Conservation (phyloP, 208 protist species). For the Trichomonas gallinae region DNA sequence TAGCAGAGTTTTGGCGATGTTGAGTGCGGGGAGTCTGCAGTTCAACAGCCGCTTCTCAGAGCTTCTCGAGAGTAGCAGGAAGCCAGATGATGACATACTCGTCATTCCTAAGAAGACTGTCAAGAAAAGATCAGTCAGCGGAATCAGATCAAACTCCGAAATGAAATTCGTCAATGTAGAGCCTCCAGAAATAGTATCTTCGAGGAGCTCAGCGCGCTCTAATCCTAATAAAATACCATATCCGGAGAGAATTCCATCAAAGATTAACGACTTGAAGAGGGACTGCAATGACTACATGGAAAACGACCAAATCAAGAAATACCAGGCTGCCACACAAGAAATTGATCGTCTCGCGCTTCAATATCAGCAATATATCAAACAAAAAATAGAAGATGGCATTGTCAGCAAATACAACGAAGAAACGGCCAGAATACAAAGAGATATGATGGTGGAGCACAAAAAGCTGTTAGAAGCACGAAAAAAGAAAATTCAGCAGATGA, state of each 20-base stretch:
- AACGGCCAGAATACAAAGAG: neutral
- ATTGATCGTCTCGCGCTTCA: neutral
- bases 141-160: neutral
- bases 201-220: neutral
- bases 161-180: neutral
- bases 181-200: neutral
- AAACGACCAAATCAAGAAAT: neutral
- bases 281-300: neutral
- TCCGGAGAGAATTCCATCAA: neutral
- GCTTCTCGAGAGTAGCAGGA: neutral
- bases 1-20: neutral
- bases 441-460: neutral
- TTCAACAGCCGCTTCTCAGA: neutral
- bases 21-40: neutral
- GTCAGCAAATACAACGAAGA: neutral
- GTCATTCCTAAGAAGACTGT: neutral
- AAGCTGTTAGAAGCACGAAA: neutral
- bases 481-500: neutral
- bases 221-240: neutral
- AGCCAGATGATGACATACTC: neutral
- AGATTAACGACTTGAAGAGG: neutral
- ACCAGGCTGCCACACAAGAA: neutral
- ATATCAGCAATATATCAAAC: neutral
- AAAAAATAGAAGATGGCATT: neutral
- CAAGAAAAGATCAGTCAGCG: neutral